These are phyloP conservation scores for Globisporangium spinosum DNA, from an alignment of 352 stramenopile species.

Conservation along the genomic window DNA sequence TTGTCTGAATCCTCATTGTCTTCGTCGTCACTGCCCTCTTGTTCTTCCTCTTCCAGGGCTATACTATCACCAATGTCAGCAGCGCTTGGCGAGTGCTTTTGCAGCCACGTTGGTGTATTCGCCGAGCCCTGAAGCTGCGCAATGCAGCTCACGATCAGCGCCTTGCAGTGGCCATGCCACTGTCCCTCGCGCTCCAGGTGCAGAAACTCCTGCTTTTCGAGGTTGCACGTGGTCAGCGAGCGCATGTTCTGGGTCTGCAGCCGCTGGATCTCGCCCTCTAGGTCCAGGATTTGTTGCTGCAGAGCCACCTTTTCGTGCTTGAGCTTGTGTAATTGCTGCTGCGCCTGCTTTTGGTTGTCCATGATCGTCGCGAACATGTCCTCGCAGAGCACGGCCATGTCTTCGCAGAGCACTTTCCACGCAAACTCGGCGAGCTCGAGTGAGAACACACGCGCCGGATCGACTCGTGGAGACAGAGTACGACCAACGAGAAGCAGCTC, in stretches of 20 bases:
- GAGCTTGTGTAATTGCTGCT: conserved; percentile 23
- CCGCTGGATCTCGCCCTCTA: conserved; percentile 31
- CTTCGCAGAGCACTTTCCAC: conserved; percentile 26
- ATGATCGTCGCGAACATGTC: conserved; percentile 15
- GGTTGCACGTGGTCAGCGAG: conserved; percentile 29
- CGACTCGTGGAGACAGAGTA: conserved; percentile 39
- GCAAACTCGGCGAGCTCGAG: conserved; percentile 30
- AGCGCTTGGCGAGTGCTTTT: conserved; percentile 6
- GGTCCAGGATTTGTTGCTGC: conserved; percentile 21
- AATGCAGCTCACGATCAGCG: conserved; percentile 35
- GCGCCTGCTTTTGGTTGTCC: conserved; percentile 8
- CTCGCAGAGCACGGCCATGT: conserved; percentile 25
- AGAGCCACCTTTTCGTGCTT: conserved; percentile 21
- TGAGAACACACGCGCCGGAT: conserved; percentile 33
- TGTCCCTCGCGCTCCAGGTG: conserved; percentile 35
- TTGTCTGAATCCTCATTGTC: neutral
- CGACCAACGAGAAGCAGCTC: conserved; percentile 28
- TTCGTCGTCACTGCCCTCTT: neutral
- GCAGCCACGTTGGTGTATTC: conserved; percentile 32
- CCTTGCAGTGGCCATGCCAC: conserved; percentile 48
- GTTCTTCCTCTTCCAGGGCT: neutral
- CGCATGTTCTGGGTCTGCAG: conserved; percentile 39
- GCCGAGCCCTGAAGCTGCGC: conserved; percentile 16
- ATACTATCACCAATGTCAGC: neutral
- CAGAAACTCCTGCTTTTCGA: conserved; percentile 29